Evolutionary conservation across 768 basidiomycete genomes (phyloP).

Genomic region (Scleroderma bovista): DNA sequence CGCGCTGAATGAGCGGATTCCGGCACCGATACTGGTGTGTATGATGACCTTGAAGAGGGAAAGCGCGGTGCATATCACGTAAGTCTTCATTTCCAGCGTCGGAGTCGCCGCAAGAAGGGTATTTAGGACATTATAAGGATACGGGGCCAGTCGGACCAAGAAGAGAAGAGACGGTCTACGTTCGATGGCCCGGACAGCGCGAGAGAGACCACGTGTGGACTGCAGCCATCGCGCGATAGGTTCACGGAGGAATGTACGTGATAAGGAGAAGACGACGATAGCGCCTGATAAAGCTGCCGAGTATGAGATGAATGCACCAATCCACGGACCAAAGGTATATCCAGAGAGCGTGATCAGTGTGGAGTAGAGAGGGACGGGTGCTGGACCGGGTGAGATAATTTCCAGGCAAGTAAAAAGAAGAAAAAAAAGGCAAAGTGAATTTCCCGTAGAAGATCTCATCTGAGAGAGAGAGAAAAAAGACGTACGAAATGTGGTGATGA

Average conservation of each 20-base stretch:
- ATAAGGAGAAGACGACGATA: slow-evolving; percentile 74
- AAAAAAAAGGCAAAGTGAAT: too few relatives aligned
- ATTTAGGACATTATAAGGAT: slow-evolving; percentile 94
- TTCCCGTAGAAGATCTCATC: slow-evolving; percentile 1
- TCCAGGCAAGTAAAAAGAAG: slow-evolving; percentile 7
- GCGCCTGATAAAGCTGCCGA: slow-evolving; percentile 81
- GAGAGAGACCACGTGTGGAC: slow-evolving; percentile 63
- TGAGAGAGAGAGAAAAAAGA: slow-evolving; percentile 6
- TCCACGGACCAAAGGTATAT: slow-evolving; percentile 83
- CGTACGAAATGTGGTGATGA: slow-evolving; percentile 85
- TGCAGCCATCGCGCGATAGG: slow-evolving; percentile 69
- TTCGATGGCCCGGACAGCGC: slow-evolving; percentile 84
- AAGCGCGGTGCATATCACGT: slow-evolving; percentile 73
- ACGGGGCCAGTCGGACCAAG: slow-evolving; percentile 88
- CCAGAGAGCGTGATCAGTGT: slow-evolving; percentile 90
- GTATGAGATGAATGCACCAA: slow-evolving; percentile 84
- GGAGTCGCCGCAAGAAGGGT: slow-evolving; percentile 86
- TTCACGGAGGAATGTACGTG: slow-evolving; percentile 67
- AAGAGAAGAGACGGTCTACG: slow-evolving; percentile 83
- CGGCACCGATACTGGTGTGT: slow-evolving; percentile 83
- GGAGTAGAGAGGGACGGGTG: slow-evolving; percentile 88
- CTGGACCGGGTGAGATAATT: slow-evolving; percentile 33
- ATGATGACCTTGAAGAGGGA: slow-evolving; percentile 87
- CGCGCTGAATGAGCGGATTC: slow-evolving; percentile 69
- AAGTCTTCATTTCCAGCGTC: slow-evolving; percentile 72